Percentiles rank a stretch among this genome's conserved stretches.
These are phyloP conservation scores for Vitis hybrid DNA, from an alignment of 177 flowering plant species.

Conservation along the genomic window DNA sequence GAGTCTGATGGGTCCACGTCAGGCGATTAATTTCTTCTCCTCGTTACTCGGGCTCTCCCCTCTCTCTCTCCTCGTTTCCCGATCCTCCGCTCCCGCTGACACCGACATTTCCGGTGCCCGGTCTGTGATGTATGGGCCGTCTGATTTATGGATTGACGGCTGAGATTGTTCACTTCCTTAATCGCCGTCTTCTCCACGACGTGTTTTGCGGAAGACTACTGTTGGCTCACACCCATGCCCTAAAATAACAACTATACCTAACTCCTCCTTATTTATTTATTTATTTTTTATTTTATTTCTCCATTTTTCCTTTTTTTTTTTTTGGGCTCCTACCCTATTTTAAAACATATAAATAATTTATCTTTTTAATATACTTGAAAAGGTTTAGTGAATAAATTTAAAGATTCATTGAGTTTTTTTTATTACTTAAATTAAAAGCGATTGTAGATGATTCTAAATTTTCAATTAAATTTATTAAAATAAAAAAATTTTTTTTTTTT, in stretches of 20 bases:
- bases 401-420: no score
- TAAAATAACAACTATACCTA: background rate
- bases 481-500: no score
- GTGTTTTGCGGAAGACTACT: constrained; percentile 35
- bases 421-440: no score
- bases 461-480: no score
- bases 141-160: constrained; percentile 10
- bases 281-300: no score
- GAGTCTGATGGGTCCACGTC: no score
- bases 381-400: no score
- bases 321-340: no score
- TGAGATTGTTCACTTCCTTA: constrained; percentile 13
- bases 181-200: constrained; percentile 34
- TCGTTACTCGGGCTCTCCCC: constrained; percentile 16
- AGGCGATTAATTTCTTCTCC: background rate
- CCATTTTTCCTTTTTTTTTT: no score
- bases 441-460: no score
- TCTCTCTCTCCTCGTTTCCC: constrained; percentile 17
- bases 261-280: background rate
- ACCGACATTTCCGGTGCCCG: constrained; percentile 30
- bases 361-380: no score
- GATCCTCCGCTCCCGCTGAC: constrained; percentile 50
- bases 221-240: constrained; percentile 4
- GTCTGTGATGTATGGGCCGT: constrained; percentile 9
- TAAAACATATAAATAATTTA: no score